These are phyloP conservation scores for Dactylis glomerata DNA, from an alignment of 176 grass and related monocot species.

Conservation along the genomic window DNA sequence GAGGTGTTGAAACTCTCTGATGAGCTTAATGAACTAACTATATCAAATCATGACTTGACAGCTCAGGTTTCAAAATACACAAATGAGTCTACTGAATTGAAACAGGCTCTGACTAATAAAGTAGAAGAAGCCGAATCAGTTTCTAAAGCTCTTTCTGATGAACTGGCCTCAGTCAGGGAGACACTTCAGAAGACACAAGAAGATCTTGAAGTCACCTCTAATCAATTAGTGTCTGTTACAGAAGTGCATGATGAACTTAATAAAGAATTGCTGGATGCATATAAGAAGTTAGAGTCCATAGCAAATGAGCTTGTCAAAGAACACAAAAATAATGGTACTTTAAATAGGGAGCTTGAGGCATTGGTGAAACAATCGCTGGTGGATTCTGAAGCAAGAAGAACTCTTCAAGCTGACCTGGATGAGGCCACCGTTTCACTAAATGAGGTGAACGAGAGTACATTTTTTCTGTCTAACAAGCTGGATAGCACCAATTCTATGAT, in stretches of 20 bases:
- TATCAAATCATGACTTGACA: constrained; percentile 60
- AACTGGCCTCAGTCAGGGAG: constrained; percentile 60
- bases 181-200: constrained; percentile 52
- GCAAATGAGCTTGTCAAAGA: constrained; percentile 73
- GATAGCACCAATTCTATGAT: constrained; percentile 58
- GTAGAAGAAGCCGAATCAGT: constrained; percentile 69
- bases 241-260: constrained; percentile 55
- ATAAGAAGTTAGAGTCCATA: constrained; percentile 72
- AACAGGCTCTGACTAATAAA: constrained; percentile 46
- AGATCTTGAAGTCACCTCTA: constrained; percentile 52
- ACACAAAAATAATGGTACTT: constrained; percentile 56
- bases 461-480: constrained; percentile 68
- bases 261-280: constrained; percentile 68
- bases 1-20: constrained; percentile 63
- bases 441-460: constrained; percentile 78
- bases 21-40: constrained; percentile 55
- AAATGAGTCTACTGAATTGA: constrained; percentile 55
- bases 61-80: constrained; percentile 58
- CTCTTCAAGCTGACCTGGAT: constrained; percentile 72
- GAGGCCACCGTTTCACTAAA: constrained; percentile 80
- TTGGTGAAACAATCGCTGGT: constrained; percentile 58
- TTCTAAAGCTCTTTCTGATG: constrained; percentile 56
- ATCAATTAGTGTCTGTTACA: constrained; percentile 45
- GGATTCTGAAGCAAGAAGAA: constrained; percentile 62
- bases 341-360: constrained; percentile 75